Percentiles rank a stretch among this genome's conserved stretches.
Evolutionary conservation across 257 asterid species (phyloP).

Genomic region (Fraxinus excelsior): DNA sequence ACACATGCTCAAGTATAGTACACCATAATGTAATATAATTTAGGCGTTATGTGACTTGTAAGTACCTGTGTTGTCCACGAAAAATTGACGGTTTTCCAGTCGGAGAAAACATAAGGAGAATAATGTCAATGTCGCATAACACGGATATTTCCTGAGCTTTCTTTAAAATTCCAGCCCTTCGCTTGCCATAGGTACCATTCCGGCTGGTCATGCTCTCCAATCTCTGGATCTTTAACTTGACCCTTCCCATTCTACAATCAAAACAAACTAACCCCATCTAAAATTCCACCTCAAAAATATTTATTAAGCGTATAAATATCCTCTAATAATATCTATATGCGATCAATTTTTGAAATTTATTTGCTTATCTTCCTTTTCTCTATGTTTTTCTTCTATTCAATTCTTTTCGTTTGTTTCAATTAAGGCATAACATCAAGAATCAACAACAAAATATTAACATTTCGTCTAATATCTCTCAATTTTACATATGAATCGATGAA

Average conservation of each 20-base stretch:
- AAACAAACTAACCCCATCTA: conserved; percentile 7
- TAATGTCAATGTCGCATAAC: conserved; percentile 72
- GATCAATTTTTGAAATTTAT: not conserved
- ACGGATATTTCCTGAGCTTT: conserved; percentile 85
- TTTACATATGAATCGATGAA: not conserved
- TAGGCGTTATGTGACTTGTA: not conserved
- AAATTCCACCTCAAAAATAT: not conserved
- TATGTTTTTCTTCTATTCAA: not conserved
- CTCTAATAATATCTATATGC: not conserved
- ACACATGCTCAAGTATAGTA: not conserved
- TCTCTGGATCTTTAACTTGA: conserved; percentile 77
- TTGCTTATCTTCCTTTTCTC: not conserved
- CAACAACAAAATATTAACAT: not conserved
- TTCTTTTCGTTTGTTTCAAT: not conserved
- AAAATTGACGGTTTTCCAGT: conserved; percentile 76
- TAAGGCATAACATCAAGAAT: not conserved
- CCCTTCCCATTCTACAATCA: conserved; percentile 82
- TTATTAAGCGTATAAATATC: not conserved
- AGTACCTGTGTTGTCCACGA: conserved; percentile 70
- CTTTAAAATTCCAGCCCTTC: conserved; percentile 77
- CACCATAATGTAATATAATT: not conserved
- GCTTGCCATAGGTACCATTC: conserved; percentile 77
- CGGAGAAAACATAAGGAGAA: conserved; percentile 89
- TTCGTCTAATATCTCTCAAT: conserved; percentile 1
- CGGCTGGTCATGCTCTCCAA: conserved; percentile 74